Evolutionary conservation across 192 early-diverging fungal genomes (phyloP).

Genomic region (Rhizophagus prolifer): DNA sequence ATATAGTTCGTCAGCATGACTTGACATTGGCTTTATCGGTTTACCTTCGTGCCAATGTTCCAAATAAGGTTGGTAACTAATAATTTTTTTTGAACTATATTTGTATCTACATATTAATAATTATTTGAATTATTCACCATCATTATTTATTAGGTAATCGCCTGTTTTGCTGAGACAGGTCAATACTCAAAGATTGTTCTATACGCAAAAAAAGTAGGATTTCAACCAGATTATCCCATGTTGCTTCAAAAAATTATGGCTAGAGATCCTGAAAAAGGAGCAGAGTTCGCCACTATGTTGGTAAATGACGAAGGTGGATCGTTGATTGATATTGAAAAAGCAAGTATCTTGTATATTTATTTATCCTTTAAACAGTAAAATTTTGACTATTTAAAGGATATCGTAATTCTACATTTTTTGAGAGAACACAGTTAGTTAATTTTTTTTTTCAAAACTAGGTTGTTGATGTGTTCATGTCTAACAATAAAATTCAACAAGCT

Average conservation of each 20-base stretch:
- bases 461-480: conserved; percentile 88
- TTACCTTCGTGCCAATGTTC: conserved; percentile 91
- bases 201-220: conserved; percentile 94
- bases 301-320: conserved; percentile 81
- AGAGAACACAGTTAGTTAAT: neutral
- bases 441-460: conserved; percentile 45
- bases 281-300: conserved; percentile 88
- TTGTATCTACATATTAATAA: neutral
- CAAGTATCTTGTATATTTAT: conserved; percentile 25
- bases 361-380: no score
- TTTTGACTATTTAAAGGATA: no score
- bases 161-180: conserved; percentile 94
- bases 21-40: conserved; percentile 89
- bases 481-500: conserved; percentile 94
- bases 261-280: conserved; percentile 88
- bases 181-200: conserved; percentile 96
- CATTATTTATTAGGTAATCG: conserved; percentile 60
- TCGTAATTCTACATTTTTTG: neutral
- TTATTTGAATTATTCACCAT: neutral
- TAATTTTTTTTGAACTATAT: neutral
- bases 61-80: conserved; percentile 67
- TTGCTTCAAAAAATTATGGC: conserved; percentile 91
- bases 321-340: conserved; percentile 78
- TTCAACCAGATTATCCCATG: conserved; percentile 87
- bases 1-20: conserved; percentile 92